Percentiles rank a stretch among this genome's conserved stretches.
phyloP scores from a whole-genome alignment of 257 asterid genomes.

The Ilex aquifolium region DNA sequence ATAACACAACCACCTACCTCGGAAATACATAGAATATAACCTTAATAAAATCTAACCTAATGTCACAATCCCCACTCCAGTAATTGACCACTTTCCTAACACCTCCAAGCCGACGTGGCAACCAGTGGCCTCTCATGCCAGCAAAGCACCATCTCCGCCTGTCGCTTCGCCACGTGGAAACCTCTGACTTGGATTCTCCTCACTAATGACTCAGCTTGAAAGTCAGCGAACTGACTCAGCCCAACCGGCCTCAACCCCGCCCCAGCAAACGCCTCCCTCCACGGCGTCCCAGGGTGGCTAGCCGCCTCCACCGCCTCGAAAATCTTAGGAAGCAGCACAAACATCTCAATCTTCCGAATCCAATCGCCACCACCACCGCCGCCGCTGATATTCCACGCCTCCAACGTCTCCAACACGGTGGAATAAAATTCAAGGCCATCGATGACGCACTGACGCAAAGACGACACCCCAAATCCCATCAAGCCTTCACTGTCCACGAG shows the following conservation, averaged over 20 bases:
- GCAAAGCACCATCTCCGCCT: constrained; percentile 95
- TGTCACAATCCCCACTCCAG: no score
- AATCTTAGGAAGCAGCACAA: constrained; percentile 68
- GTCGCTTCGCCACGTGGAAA: constrained; percentile 76
- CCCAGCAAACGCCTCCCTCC: constrained; percentile 77
- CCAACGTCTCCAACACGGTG: constrained; percentile 68
- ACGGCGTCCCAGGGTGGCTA: constrained; percentile 48
- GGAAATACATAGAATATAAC: no score
- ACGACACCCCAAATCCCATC: constrained; percentile 43
- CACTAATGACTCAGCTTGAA: constrained; percentile 79
- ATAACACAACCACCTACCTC: no score
- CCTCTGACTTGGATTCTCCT: constrained; percentile 71
- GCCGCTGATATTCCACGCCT: constrained; percentile 47
- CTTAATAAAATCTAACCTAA: no score
- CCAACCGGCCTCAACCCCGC: constrained; percentile 80
- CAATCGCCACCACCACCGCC: constrained; percentile 40
- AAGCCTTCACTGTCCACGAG: constrained; percentile 73
- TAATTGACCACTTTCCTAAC: constrained; percentile 11
- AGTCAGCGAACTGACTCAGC: constrained; percentile 69
- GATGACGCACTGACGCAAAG: constrained; percentile 70
- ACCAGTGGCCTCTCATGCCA: constrained; percentile 87
- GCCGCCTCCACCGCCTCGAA: constrained; percentile 57
- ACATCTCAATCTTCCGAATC: constrained; percentile 64
- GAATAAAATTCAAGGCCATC: constrained; percentile 88
- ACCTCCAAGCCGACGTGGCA: constrained; percentile 96